Conservation (phyloP, 176 grass and related monocot genomes). For the Poa pratensis region DNA sequence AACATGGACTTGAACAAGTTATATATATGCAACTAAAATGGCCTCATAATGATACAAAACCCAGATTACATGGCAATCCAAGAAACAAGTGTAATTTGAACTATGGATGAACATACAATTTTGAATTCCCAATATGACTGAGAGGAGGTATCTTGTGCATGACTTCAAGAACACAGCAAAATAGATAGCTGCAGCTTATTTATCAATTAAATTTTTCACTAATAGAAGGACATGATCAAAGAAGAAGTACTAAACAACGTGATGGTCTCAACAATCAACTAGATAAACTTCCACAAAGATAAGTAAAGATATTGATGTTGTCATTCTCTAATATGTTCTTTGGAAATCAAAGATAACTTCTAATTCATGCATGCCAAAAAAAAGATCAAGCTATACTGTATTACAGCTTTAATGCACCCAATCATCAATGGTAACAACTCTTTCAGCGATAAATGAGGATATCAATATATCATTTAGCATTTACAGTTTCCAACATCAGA, state of each 20-base stretch:
- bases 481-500: constrained; percentile 14
- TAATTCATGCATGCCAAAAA: no score
- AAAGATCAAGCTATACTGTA: no score
- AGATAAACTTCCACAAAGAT: no score
- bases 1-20: neutral
- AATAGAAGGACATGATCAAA: neutral
- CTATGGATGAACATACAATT: neutral
- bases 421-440: neutral
- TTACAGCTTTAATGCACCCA: neutral
- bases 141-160: neutral
- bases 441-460: neutral
- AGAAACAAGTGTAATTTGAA: neutral
- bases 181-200: neutral
- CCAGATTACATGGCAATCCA: neutral
- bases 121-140: neutral
- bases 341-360: no score
- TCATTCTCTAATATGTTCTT: no score
- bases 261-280: no score
- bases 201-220: neutral
- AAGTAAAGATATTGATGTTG: no score
- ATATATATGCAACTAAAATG: neutral
- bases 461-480: neutral
- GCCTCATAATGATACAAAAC: neutral
- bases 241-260: no score
- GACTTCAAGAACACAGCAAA: neutral